These are phyloP conservation scores for Nakataea oryzae DNA, from an alignment of 2,329 filamentous ascomycete species.

Conservation along the genomic window DNA sequence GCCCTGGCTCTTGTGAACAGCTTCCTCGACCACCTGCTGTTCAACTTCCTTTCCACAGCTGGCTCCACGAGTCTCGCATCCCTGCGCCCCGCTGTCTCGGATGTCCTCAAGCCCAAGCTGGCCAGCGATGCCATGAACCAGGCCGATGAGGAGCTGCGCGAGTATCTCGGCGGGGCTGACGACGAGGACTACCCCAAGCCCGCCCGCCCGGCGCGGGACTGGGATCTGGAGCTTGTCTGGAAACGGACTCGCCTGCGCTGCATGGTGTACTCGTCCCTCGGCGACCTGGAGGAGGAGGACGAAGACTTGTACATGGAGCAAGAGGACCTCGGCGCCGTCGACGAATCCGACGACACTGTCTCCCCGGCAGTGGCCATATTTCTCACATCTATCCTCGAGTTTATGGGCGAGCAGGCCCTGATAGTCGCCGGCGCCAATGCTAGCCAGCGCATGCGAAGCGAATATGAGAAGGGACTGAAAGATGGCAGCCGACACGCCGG, in stretches of 20 bases:
- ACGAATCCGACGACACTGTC: conserved; percentile 57
- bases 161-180: conserved; percentile 72
- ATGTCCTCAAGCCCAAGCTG: conserved; percentile 81
- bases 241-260: conserved; percentile 85
- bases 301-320: conserved; percentile 82
- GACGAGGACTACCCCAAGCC: conserved; percentile 61
- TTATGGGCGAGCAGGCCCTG: conserved; percentile 83
- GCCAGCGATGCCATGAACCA: conserved; percentile 51
- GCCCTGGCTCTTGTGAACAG: conserved; percentile 75
- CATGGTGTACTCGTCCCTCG: conserved; percentile 96
- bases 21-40: conserved; percentile 89
- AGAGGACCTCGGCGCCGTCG: conserved; percentile 55
- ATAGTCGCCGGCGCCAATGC: conserved; percentile 81
- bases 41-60: conserved; percentile 74
- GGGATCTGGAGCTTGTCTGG: conserved; percentile 90
- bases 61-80: conserved; percentile 66
- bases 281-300: conserved; percentile 96
- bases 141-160: conserved; percentile 46
- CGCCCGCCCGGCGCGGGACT: conserved; percentile 45
- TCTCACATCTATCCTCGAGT: conserved; percentile 87
- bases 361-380: conserved; percentile 93
- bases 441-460: conserved; percentile 52
- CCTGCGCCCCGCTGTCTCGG: conserved; percentile 71
- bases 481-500: conserved; percentile 35
- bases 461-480: conserved; percentile 48